Percentiles rank a stretch among this genome's conserved stretches.
Evolutionary conservation across 2,329 filamentous ascomycete species (phyloP).

Genomic region (Botrytis cinerea): DNA sequence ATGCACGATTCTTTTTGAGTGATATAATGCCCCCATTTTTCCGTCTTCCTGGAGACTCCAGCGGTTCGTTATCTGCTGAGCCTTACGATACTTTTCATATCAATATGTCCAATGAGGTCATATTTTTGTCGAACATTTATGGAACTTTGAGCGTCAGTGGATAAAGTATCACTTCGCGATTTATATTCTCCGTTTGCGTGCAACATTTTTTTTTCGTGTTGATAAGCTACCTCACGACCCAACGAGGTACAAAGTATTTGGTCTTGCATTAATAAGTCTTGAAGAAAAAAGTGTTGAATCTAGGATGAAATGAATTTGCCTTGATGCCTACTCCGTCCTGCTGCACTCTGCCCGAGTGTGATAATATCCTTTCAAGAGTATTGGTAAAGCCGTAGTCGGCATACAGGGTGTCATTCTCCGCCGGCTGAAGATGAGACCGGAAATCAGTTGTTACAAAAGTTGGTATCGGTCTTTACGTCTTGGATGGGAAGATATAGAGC

Average conservation of each 20-base stretch:
- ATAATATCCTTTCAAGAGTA: background rate
- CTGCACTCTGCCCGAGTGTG: background rate
- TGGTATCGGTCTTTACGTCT: background rate
- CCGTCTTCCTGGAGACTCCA: background rate
- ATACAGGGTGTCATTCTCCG: background rate
- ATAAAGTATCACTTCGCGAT: background rate
- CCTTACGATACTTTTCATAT: background rate
- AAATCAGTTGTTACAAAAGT: background rate
- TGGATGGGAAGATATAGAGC: background rate
- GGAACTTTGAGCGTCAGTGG: background rate
- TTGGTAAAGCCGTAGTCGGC: background rate
- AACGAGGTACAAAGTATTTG: background rate
- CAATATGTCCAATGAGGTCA: constrained; percentile 20
- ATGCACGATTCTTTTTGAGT: too few relatives aligned
- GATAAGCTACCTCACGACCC: background rate
- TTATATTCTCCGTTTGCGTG: background rate
- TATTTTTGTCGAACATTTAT: background rate
- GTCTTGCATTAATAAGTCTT: background rate
- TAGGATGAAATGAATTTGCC: background rate
- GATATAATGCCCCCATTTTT: background rate
- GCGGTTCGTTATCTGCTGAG: background rate
- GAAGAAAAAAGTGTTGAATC: background rate
- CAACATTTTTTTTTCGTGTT: background rate
- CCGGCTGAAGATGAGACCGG: background rate
- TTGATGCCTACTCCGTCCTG: background rate